These are phyloP conservation scores for Nidula microcarpa DNA, from an alignment of 768 basidiomycete species.

Conservation along the genomic window DNA sequence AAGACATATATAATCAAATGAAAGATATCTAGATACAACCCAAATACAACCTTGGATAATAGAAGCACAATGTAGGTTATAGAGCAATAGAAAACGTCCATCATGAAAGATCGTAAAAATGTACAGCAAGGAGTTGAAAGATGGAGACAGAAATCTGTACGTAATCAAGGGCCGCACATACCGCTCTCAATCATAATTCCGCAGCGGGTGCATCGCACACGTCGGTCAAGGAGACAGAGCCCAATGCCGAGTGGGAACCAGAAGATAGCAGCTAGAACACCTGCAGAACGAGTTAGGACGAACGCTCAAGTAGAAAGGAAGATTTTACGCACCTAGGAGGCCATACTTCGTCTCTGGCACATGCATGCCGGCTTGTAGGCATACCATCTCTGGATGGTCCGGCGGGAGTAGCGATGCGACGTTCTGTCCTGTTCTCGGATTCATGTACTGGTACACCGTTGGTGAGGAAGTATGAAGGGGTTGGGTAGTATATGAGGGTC, in stretches of 20 bases:
- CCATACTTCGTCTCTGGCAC: conserved; percentile 62
- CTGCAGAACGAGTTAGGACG: conserved; percentile 27
- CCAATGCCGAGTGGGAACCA: conserved; percentile 88
- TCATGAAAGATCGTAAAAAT: not conserved
- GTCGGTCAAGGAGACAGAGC: conserved; percentile 71
- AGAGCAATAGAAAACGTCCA: not conserved
- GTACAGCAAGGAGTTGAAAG: not conserved
- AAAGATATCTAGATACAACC: too few relatives aligned
- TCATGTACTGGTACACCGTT: conserved; percentile 65
- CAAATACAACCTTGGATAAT: too few relatives aligned
- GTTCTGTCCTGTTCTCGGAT: conserved; percentile 55
- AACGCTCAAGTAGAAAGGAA: not conserved
- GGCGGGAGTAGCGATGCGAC: conserved; percentile 68
- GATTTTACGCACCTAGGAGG: conserved; percentile 54
- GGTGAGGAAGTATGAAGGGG: conserved; percentile 36
- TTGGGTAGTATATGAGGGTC: conserved; percentile 22
- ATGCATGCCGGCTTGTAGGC: conserved; percentile 76
- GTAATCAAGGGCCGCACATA: conserved; percentile 28
- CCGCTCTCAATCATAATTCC: conserved; percentile 40
- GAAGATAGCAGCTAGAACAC: conserved; percentile 75
- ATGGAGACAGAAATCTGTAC: not conserved
- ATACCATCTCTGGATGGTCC: conserved; percentile 80
- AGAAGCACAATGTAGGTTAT: too few relatives aligned
- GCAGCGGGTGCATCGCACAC: conserved; percentile 59
- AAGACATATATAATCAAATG: too few relatives aligned